Evolutionary conservation across 176 grass and related monocot genomes (phyloP).

Genomic region (Carex kokanica): DNA sequence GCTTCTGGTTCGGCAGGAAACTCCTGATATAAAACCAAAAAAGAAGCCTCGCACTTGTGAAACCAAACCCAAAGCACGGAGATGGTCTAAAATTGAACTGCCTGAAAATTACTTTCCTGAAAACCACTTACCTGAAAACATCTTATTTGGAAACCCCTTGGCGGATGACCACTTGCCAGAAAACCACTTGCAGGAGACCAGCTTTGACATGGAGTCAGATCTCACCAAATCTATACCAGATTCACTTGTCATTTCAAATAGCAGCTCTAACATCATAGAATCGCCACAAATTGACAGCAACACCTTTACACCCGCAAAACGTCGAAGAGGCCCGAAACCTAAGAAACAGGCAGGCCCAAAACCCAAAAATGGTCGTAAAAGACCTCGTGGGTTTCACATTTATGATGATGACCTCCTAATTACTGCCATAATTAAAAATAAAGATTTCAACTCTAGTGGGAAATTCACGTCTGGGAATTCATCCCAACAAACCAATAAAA

Average conservation of each 20-base stretch:
- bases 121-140: conserved; percentile 14
- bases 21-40: conserved; percentile 22
- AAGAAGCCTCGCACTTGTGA: conserved; percentile 24
- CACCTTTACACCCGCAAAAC: conserved; percentile 23
- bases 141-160: conserved; percentile 15
- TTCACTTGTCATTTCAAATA: conserved; percentile 35
- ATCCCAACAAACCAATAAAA: conserved; percentile 10
- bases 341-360: conserved; percentile 20
- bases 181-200: conserved; percentile 8
- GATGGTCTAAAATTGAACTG: conserved; percentile 18
- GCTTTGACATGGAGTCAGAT: conserved; percentile 11
- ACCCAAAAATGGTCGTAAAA: conserved; percentile 46
- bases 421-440: conserved; percentile 89
- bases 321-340: conserved; percentile 22
- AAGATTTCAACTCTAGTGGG: conserved; percentile 57
- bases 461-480: conserved; percentile 42
- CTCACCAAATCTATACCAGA: conserved; percentile 22
- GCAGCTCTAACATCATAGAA: conserved; percentile 26
- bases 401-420: conserved; percentile 92
- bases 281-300: conserved; percentile 23
- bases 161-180: not conserved
- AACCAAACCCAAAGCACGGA: conserved; percentile 29
- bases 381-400: conserved; percentile 78
- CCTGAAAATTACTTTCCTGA: conserved; percentile 22
- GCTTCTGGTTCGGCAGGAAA: conserved; percentile 14